These are phyloP conservation scores for Zygoascus ofunaensis DNA, from an alignment of 805 yeast genomes.

Conservation along the genomic window DNA sequence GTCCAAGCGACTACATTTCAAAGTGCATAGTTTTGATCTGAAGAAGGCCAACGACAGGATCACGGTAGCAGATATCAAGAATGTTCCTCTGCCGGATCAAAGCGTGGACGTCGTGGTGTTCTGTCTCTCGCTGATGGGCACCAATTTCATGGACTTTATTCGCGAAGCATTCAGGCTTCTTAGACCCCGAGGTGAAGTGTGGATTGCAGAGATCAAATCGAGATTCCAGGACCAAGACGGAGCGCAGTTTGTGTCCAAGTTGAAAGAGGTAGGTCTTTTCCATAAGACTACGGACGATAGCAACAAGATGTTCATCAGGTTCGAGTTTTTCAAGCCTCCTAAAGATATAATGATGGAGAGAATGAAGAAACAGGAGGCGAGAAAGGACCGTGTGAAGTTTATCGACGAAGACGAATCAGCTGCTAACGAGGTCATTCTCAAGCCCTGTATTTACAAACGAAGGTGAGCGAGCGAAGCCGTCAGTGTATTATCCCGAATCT, in stretches of 20 bases:
- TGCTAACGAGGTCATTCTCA: conserved; percentile 66
- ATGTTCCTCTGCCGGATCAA: conserved; percentile 74
- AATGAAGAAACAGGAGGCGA: conserved; percentile 32
- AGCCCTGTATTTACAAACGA: conserved; percentile 94
- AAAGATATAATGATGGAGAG: conserved; percentile 51
- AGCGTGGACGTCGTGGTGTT: conserved; percentile 85
- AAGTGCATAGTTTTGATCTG: conserved; percentile 85
- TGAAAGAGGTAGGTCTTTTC: conserved; percentile 74
- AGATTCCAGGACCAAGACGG: conserved; percentile 59
- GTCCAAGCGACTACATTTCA: conserved; percentile 33
- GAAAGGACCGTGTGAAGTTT: conserved; percentile 33
- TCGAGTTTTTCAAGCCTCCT: conserved; percentile 87
- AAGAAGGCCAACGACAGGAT: conserved; percentile 81
- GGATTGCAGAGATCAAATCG: conserved; percentile 97
- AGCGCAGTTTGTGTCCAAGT: conserved; percentile 61
- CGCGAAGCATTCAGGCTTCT: conserved; percentile 81
- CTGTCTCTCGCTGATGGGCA: conserved; percentile 95
- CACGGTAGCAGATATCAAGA: conserved; percentile 92
- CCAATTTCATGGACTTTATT: conserved; percentile 86
- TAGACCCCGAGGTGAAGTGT: conserved; percentile 85
- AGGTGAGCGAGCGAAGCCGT: conserved; percentile 35
- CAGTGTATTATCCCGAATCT: too few species aligned
- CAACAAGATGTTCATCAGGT: conserved; percentile 90
- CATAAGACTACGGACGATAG: conserved; percentile 78
- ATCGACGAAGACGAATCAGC: conserved; percentile 63